Percentiles rank a stretch among this genome's conserved stretches.
These are phyloP conservation scores for Venturia carpophila DNA, from an alignment of 2,329 filamentous ascomycete species.

Conservation along the genomic window DNA sequence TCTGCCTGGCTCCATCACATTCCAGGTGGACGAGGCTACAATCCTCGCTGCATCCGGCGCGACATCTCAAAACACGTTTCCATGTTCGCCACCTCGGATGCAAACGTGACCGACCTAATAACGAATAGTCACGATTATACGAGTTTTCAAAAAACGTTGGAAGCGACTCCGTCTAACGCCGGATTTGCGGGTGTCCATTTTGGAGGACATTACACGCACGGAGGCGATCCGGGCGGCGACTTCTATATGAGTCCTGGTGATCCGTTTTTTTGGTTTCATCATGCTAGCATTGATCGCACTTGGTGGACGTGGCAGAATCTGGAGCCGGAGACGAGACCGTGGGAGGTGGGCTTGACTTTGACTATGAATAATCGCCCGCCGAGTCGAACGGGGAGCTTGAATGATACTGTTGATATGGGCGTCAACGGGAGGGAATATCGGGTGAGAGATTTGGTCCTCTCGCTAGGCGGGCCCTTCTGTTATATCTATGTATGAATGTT, in stretches of 20 bases:
- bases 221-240: slow-evolving; percentile 15
- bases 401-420: slow-evolving; percentile 19
- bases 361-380: slow-evolving; percentile 18
- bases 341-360: slow-evolving; percentile 2
- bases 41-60: slow-evolving; percentile 39
- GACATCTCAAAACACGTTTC: slow-evolving; percentile 34
- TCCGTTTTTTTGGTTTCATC: slow-evolving; percentile 20
- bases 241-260: slow-evolving; percentile 13
- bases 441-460: slow-evolving; percentile 17
- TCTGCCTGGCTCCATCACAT: neutral
- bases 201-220: slow-evolving; percentile 7
- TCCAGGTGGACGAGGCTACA: slow-evolving; percentile 7
- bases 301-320: slow-evolving; percentile 21
- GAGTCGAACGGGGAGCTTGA: slow-evolving; percentile 20
- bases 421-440: slow-evolving; percentile 13
- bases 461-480: slow-evolving; percentile 19
- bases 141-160: slow-evolving; percentile 28
- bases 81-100: slow-evolving; percentile 25
- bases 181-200: slow-evolving; percentile 7
- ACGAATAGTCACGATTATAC: slow-evolving; percentile 31
- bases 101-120: slow-evolving; percentile 31
- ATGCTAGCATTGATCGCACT: slow-evolving; percentile 21
- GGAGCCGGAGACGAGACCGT: slow-evolving; percentile 5
- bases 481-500: slow-evolving; percentile 20
- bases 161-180: neutral